These are phyloP conservation scores for Pichia sp. DNA, from an alignment of 1,139 yeast genomes.

Conservation along the genomic window DNA sequence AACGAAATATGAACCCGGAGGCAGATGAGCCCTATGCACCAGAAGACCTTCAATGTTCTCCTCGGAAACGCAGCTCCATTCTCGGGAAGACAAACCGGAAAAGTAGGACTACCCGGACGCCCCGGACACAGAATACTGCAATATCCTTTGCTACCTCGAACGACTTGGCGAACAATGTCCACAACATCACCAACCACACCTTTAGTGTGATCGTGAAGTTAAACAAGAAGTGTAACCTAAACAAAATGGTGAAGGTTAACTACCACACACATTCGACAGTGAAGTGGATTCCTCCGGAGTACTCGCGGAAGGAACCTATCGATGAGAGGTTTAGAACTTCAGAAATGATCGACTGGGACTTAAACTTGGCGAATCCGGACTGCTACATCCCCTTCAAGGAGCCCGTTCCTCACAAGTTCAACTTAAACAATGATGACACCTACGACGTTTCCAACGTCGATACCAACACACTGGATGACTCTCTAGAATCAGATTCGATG, in stretches of 20 bases:
- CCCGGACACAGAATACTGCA: too few relatives aligned
- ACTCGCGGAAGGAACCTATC: slow-evolving; percentile 25
- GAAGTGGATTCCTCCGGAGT: slow-evolving; percentile 27
- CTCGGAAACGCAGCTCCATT: not conserved
- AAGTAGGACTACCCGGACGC: not conserved
- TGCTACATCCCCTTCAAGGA: slow-evolving; percentile 32
- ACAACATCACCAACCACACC: slow-evolving; percentile 30
- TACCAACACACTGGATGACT: slow-evolving; percentile 4
- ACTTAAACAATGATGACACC: not conserved
- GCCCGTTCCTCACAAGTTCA: not conserved
- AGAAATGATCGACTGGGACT: slow-evolving; percentile 31
- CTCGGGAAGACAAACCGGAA: not conserved
- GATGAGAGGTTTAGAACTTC: slow-evolving; percentile 31
- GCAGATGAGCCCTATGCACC: slow-evolving; percentile 7
- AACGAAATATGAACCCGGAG: slow-evolving; percentile 8
- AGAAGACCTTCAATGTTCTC: not conserved
- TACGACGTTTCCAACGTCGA: slow-evolving; percentile 10
- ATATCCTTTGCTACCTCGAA: too few relatives aligned
- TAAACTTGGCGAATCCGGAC: slow-evolving; percentile 31
- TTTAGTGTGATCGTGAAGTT: slow-evolving; percentile 31
- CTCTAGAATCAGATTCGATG: slow-evolving; percentile 7
- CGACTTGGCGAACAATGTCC: slow-evolving; percentile 13
- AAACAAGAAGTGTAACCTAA: slow-evolving; percentile 25
- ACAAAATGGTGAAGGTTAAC: slow-evolving; percentile 26
- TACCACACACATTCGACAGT: slow-evolving; percentile 30